Percentiles rank a stretch among this genome's conserved stretches.
phyloP scores from a whole-genome alignment of 306 rosid species.

The Castanospermum australe region DNA sequence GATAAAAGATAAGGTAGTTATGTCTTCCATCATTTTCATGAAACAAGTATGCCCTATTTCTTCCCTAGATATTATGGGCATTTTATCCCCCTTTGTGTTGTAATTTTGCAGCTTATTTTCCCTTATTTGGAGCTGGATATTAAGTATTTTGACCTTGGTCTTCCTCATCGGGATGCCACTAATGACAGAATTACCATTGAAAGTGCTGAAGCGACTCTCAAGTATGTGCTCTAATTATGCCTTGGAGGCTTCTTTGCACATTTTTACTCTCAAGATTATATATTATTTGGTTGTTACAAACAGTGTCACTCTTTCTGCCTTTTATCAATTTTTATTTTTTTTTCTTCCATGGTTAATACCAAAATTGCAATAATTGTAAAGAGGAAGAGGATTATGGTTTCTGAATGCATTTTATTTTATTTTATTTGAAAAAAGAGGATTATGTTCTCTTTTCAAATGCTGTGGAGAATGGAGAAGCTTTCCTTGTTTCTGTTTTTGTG shows the following conservation, averaged over 20 bases:
- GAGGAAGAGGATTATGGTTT: neutral
- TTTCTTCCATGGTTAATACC: conserved; percentile 11
- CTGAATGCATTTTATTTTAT: conserved; percentile 2
- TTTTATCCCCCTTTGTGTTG: neutral
- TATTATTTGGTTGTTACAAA: conserved; percentile 1
- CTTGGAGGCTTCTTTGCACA: neutral
- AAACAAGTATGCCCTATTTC: neutral
- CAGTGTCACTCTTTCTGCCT: neutral
- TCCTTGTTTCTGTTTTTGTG: conserved; percentile 4
- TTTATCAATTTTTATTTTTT: neutral
- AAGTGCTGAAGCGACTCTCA: conserved; percentile 61
- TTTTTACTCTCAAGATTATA: neutral
- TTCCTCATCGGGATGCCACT: conserved; percentile 55
- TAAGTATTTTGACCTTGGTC: conserved; percentile 59
- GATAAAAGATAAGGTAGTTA: conserved; percentile 53
- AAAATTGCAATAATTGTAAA: neutral
- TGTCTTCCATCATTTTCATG: neutral
- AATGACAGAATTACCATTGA: conserved; percentile 56
- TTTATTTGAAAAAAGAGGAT: too few relatives aligned
- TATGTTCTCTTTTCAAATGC: neutral
- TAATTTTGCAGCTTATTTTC: conserved; percentile 44
- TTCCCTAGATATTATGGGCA: neutral
- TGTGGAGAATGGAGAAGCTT: conserved; percentile 12
- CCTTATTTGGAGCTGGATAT: conserved; percentile 50
- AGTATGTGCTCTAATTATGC: conserved; percentile 33